Conservation (phyloP, 257 asterid genomes). For the Linderniella brevidens region DNA sequence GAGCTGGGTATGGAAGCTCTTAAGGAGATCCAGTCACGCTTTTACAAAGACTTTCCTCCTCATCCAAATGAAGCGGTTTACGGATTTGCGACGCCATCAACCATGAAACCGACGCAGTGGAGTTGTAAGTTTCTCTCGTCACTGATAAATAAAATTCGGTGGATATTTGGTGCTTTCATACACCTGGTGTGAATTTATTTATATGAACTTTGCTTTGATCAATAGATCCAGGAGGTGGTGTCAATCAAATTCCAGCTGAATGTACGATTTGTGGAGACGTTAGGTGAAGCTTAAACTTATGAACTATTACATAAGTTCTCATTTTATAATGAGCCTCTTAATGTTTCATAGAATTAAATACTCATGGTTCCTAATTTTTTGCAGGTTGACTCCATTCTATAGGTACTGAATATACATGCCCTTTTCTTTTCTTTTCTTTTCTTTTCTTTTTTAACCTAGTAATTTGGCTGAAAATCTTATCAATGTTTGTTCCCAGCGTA, state of each 20-base stretch:
- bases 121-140: conserved; percentile 39
- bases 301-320: not conserved
- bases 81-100: conserved; percentile 92
- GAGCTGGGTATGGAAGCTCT: conserved; percentile 96
- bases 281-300: conserved; percentile 33
- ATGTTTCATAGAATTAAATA: conserved; percentile 9
- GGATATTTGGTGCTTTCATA: conserved; percentile 8
- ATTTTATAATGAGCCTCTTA: not conserved
- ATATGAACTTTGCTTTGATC: conserved; percentile 3
- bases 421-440: not conserved
- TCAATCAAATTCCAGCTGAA: conserved; percentile 90
- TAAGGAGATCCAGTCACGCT: conserved; percentile 61
- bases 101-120: conserved; percentile 98
- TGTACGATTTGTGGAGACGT: conserved; percentile 88
- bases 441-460: not conserved
- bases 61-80: conserved; percentile 64
- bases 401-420: conserved; percentile 24
- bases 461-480: conserved; percentile 6
- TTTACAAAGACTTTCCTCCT: conserved; percentile 78
- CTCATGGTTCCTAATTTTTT: conserved; percentile 18
- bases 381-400: conserved; percentile 97
- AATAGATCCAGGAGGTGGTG: conserved; percentile 98
- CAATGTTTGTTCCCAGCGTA: conserved; percentile 36
- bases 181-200: conserved; percentile 9
- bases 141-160: conserved; percentile 4